phyloP scores from a whole-genome alignment of 2,329 filamentous ascomycete genomes.

The Harringtonia lauricola region DNA sequence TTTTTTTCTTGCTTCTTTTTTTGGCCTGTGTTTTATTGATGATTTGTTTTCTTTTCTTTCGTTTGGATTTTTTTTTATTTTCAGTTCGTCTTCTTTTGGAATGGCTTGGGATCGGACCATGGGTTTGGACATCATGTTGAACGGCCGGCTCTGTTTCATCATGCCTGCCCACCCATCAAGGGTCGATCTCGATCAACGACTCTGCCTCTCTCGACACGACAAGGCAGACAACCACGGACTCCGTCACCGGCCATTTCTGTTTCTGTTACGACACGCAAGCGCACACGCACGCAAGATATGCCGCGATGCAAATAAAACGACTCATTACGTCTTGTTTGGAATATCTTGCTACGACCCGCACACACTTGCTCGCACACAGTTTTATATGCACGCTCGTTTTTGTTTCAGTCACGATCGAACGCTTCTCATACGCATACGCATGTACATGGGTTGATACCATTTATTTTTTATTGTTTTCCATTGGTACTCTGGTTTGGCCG shows the following conservation, averaged over 20 bases:
- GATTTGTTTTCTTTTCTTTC: background rate
- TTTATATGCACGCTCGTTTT: background rate
- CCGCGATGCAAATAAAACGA: too few species aligned
- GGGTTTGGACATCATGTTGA: background rate
- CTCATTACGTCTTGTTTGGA: background rate
- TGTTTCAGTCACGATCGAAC: background rate
- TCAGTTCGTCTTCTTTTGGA: background rate
- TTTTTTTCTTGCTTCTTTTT: background rate
- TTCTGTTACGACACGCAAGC: too few species aligned
- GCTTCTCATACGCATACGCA: background rate
- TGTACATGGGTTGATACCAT: conserved; percentile 1
- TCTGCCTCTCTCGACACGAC: too few species aligned
- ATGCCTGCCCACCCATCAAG: too few species aligned
- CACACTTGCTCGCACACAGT: background rate
- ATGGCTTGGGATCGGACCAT: background rate
- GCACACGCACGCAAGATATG: too few species aligned
- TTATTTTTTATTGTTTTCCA: background rate
- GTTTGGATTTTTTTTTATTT: background rate
- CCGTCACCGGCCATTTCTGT: too few species aligned
- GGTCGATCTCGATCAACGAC: too few species aligned
- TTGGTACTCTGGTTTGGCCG: background rate
- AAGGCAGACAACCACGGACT: too few species aligned
- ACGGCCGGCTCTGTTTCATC: background rate
- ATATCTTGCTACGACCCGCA: background rate
- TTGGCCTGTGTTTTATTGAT: background rate